phyloP scores from a whole-genome alignment of 805 yeast genomes.

The Alloascoidea hylecoeti region DNA sequence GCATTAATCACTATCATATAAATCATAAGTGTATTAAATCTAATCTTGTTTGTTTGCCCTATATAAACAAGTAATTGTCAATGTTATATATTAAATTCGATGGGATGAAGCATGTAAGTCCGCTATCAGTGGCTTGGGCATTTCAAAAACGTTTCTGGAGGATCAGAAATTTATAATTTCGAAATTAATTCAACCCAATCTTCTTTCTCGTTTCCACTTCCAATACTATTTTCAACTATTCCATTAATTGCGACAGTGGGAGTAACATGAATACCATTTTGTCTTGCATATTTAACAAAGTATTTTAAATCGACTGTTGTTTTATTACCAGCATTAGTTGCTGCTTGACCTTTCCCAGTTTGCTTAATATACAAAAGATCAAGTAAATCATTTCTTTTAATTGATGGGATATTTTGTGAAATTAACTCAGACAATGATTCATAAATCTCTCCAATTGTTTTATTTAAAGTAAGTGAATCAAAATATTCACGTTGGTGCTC shows the following conservation, averaged over 20 bases:
- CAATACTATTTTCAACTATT: slow-evolving; percentile 37
- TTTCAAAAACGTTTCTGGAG: no score
- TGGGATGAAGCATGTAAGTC: no score
- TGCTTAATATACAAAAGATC: slow-evolving; percentile 18
- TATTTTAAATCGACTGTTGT: slow-evolving; percentile 54
- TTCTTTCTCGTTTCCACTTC: slow-evolving; percentile 43
- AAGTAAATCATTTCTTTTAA: slow-evolving; percentile 22
- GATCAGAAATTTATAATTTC: slow-evolving; percentile 5
- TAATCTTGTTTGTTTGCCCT: no score
- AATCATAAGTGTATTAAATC: no score
- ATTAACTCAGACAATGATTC: slow-evolving; percentile 36
- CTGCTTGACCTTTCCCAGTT: slow-evolving; percentile 16
- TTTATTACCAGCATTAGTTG: slow-evolving; percentile 41
- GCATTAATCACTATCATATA: no score
- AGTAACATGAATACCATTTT: slow-evolving; percentile 71
- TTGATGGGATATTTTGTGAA: slow-evolving; percentile 20
- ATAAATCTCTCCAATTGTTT: slow-evolving; percentile 42
- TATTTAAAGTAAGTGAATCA: slow-evolving; percentile 43
- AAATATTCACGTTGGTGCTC: slow-evolving; percentile 37
- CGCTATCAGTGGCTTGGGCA: no score
- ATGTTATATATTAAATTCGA: no score
- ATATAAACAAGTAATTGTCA: no score
- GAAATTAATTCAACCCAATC: slow-evolving; percentile 20
- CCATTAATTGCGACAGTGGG: slow-evolving; percentile 72
- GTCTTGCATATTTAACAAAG: slow-evolving; percentile 59